Evolutionary conservation across 176 grass and related monocot genomes (phyloP).

Genomic region (Areca catechu): DNA sequence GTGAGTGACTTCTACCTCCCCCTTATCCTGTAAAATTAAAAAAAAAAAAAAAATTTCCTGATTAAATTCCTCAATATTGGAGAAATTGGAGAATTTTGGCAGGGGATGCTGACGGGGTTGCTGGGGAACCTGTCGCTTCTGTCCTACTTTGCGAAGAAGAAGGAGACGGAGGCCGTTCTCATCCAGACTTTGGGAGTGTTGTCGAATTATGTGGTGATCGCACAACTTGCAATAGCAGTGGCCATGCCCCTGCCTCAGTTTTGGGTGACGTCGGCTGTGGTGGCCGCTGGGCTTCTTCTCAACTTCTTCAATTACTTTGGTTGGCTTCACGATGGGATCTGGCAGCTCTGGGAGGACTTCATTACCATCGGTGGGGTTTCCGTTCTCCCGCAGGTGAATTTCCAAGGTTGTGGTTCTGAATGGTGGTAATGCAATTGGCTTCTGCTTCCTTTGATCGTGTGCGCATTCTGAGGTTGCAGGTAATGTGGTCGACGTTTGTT

Average conservation of each 20-base stretch:
- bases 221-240: slow-evolving; percentile 69
- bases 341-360: slow-evolving; percentile 85
- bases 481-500: slow-evolving; percentile 99
- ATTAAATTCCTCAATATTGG: too few species aligned
- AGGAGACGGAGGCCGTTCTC: slow-evolving; percentile 70
- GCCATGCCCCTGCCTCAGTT: slow-evolving; percentile 83
- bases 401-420: background rate
- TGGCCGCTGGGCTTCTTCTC: slow-evolving; percentile 53
- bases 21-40: too few species aligned
- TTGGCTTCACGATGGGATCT: slow-evolving; percentile 48
- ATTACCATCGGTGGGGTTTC: slow-evolving; percentile 67
- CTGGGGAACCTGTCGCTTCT: slow-evolving; percentile 84
- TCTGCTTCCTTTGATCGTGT: slow-evolving; percentile 1
- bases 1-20: slow-evolving; percentile 20
- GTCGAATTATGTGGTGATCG: slow-evolving; percentile 76
- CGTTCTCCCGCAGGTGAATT: slow-evolving; percentile 75
- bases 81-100: background rate
- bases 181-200: slow-evolving; percentile 74
- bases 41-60: too few species aligned
- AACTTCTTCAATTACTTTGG: slow-evolving; percentile 84
- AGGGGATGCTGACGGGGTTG: slow-evolving; percentile 97
- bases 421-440: background rate
- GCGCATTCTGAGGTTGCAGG: slow-evolving; percentile 28
- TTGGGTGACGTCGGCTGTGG: slow-evolving; percentile 36
- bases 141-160: slow-evolving; percentile 97